A percentile compares a stretch with the other conserved stretches of the same genome.
Evolutionary conservation across 352 stramenopile species (phyloP).

Genomic region (Globisporangium megalacanthum): DNA sequence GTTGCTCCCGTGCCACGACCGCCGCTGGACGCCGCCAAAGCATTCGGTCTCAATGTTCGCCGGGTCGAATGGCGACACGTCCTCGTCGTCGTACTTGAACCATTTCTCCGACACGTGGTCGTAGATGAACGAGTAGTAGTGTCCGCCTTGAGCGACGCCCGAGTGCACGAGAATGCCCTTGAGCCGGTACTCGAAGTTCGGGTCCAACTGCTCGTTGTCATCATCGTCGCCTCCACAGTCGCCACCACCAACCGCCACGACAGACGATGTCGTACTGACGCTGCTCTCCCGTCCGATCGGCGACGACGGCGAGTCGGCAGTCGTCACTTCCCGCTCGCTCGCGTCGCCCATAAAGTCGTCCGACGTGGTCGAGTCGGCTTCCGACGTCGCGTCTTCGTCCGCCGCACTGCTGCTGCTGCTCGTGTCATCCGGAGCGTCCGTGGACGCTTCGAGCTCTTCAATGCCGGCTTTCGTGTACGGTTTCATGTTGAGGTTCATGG

Average conservation of each 20-base stretch:
- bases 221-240: constrained; percentile 9
- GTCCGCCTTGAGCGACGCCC: constrained; percentile 96
- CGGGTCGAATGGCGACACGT: constrained; percentile 97
- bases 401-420: constrained; percentile 10
- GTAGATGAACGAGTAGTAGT: constrained; percentile 97
- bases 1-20: constrained; percentile 93
- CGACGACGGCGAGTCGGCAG: constrained; percentile 15
- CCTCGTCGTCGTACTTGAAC: constrained; percentile 99
- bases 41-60: constrained; percentile 95
- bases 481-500: constrained; percentile 98
- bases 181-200: constrained; percentile 96
- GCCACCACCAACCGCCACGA: constrained; percentile 7
- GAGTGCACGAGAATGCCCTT: constrained; percentile 98
- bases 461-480: constrained; percentile 96
- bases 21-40: constrained; percentile 95
- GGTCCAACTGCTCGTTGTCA: constrained; percentile 49
- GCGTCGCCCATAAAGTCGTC: constrained; percentile 61
- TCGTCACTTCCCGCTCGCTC: constrained; percentile 22
- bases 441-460: constrained; percentile 84
- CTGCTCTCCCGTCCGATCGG: constrained; percentile 20
- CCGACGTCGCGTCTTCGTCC: constrained; percentile 52
- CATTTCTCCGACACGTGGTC: constrained; percentile 91
- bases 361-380: constrained; percentile 43
- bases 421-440: constrained; percentile 29
- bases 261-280: constrained; percentile 5